Evolutionary conservation across 2,329 filamentous ascomycete species (phyloP), one percentile per base, ranked within the genome.

Genomic region (Saccharata proteae): DNA sequence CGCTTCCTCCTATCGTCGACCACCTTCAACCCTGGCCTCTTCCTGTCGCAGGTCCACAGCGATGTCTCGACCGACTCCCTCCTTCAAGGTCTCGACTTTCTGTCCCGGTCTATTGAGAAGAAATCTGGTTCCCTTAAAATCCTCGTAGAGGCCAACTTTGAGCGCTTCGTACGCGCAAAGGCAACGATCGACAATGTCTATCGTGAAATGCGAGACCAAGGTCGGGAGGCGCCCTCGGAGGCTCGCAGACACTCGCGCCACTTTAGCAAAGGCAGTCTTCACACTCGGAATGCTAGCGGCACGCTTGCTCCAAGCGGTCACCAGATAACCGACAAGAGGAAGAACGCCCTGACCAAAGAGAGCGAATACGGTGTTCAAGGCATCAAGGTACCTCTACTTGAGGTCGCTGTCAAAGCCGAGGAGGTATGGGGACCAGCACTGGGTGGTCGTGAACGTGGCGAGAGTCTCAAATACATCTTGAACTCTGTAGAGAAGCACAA

Each of bases 101-200:
- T 98, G 13, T 90, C 85, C 12, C 73, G 74, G 39, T 94, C 88
- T 1, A 98, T 98, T 47, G 90, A 96, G 48, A 83, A 96, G 58
- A 98, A 98, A 57, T 94, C 88, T 0, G 90, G 88, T 0, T 94
- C 86, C 4, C 70, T 98, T 38, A 98, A 98, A 53, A 81, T 93
- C 8, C 69, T 98, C 12, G 90, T 98, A 15, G 90, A 98, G 56
- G 88, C 83, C 41, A 98, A 98, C 54, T 98, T 98, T 51, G 92
- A 98, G 58, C 80, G 88, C 42, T 98, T 98, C 61, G 90, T 98
- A 34, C 80, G 84, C 40, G 90, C 90, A 25, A 98, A 98, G 57
- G 83, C 88, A 12, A 96, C 88, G 6, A 96, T 98, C 47, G 90
- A 98, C 60, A 93, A 93, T 58, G 90, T 98, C 31, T 98, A 98